Evolutionary conservation across 1,139 yeast species (phyloP), one percentile per base, ranked within the genome.

Genomic region (Blastobotrys elegans): DNA sequence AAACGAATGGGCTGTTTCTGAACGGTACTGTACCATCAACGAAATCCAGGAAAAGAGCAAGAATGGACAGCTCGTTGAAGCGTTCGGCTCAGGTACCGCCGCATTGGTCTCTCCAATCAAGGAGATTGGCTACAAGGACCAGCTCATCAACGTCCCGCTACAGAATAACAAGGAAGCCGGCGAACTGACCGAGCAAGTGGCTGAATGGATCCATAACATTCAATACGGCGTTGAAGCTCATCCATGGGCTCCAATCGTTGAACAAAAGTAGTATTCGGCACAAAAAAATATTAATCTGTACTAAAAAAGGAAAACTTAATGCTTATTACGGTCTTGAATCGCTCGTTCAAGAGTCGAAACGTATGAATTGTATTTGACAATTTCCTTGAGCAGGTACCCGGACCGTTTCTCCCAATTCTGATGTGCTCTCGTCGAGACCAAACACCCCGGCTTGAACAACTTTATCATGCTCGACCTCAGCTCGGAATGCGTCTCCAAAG

Each of bases 31-130:
- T 71, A 78, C 95, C 55, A 89, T 92, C 57, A 64, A 68, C 54
- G 97, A 92, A 70, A 85, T 92, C 49, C 76, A 76, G 48, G 89
- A 85, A 59, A 80, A 79, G 60, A 84, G 96, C 43, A 72, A 70
- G 37, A 79, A 81, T 66, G 96, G 96, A 50, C 84, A 85, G 65
- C 77, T 92, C 61, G 78, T 89, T 8, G 97, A 92, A 73, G 96
- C 96, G 13, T 92, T 92, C 63, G 98, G 98, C 58, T 76, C 96
- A n/a, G 97, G 98, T 61, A 92, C 98, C 48, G 97, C 98, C 48
- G 97, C 97, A 36, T 81, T 90, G 64, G 97, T 92, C 41, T 82
- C 96, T 34, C 97, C 97, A 57, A 88, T 92, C 63, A 80, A 84
- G 68, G 84, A 78, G 59, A 86, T 92, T 63, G 92, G 90, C 51